A percentile compares a stretch with the other conserved stretches of the same genome.
These are phyloP conservation scores for Argentina anserina DNA, from an alignment of 306 rosid genomes.

Conservation along the genomic window DNA sequence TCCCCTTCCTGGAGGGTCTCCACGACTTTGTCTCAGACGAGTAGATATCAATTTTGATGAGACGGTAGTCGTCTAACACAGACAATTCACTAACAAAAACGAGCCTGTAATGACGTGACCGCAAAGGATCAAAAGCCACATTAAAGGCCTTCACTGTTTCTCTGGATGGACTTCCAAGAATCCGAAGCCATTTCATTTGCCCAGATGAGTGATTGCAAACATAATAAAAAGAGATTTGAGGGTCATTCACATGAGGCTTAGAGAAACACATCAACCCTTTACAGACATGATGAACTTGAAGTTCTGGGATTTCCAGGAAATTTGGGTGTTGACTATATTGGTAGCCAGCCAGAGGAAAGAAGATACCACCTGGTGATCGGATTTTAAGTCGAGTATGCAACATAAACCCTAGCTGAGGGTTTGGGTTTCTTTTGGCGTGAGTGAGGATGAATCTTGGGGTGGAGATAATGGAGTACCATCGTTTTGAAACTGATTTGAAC, in stretches of 20 bases:
- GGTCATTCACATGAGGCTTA: not conserved
- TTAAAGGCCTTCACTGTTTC: conserved; percentile 1
- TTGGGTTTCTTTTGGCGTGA: not conserved
- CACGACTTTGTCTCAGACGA: conserved; percentile 27
- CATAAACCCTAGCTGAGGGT: not conserved
- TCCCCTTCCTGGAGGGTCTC: conserved; percentile 14
- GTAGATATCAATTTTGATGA: conserved; percentile 29
- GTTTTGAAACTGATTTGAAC: not conserved
- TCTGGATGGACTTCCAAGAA: conserved; percentile 15
- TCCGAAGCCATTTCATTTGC: conserved; percentile 5
- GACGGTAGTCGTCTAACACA: not conserved
- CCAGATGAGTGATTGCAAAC: conserved; percentile 30
- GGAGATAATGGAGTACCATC: conserved; percentile 4
- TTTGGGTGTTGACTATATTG: not conserved
- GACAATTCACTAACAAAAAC: conserved; percentile 18
- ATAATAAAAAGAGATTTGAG: conserved; percentile 11
- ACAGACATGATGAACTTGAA: conserved; percentile 26
- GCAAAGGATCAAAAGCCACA: conserved; percentile 30
- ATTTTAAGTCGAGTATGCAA: not conserved
- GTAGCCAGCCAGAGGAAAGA: conserved; percentile 4
- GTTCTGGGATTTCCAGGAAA: not conserved
- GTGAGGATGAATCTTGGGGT: not conserved
- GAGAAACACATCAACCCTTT: conserved; percentile 32
- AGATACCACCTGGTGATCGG: not conserved
- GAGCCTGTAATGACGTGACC: conserved; percentile 24